A percentile compares a stretch with the other conserved stretches of the same genome.
These are phyloP conservation scores for Xylaria sp. DNA, from an alignment of 2,329 filamentous ascomycete species.

Conservation along the genomic window DNA sequence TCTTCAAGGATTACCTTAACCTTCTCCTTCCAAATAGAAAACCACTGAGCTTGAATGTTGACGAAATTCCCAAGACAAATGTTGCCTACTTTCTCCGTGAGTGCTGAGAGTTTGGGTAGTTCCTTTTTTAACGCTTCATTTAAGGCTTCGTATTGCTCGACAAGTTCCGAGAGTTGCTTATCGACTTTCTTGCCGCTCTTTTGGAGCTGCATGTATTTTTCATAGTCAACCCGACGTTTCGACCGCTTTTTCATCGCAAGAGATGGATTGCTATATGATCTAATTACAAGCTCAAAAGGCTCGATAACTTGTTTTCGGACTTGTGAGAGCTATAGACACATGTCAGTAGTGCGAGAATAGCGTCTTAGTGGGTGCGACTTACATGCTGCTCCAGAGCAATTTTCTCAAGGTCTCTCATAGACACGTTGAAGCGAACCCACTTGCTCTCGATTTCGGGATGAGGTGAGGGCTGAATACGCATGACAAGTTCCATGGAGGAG, in stretches of 20 bases:
- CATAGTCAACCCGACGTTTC: constrained; percentile 91
- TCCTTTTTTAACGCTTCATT: constrained; percentile 95
- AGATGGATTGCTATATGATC: constrained; percentile 83
- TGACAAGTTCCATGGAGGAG: constrained; percentile 83
- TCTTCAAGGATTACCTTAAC: constrained; percentile 79
- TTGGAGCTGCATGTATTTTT: constrained; percentile 80
- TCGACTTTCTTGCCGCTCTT: constrained; percentile 87
- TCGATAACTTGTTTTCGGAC: constrained; percentile 87
- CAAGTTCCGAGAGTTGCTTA: constrained; percentile 83
- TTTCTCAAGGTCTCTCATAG: constrained; percentile 85
- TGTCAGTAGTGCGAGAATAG: constrained; percentile 43
- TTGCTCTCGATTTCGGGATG: constrained; percentile 91
- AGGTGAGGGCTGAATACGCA: constrained; percentile 75
- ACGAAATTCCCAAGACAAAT: constrained; percentile 86
- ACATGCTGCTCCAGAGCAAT: constrained; percentile 87
- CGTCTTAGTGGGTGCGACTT: constrained; percentile 51
- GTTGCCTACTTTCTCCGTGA: constrained; percentile 86
- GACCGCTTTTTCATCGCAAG: constrained; percentile 93
- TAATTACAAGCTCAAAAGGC: constrained; percentile 81
- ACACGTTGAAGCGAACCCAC: constrained; percentile 90
- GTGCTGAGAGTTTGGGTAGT: constrained; percentile 81
- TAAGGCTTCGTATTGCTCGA: constrained; percentile 88
- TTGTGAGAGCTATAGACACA: constrained; percentile 60
- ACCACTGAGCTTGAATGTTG: constrained; percentile 86
- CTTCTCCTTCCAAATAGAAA: constrained; percentile 83